Conservation (phyloP, 495 filamentous ascomycete species). For the Hypoxylon rickii region DNA sequence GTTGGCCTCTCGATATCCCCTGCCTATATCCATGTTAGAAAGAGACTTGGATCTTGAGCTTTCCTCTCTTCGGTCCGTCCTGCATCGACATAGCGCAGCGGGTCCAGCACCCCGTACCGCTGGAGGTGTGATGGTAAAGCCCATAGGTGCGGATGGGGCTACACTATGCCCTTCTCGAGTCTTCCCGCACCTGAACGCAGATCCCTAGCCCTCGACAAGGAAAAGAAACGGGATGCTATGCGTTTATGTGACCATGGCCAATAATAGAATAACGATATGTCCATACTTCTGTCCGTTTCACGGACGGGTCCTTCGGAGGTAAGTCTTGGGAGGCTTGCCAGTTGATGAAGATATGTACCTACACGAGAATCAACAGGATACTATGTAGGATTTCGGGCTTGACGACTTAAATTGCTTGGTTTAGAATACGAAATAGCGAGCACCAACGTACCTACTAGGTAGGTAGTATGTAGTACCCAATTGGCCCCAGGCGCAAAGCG, state of each 20-base stretch:
- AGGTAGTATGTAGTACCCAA: no score
- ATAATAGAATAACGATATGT: background rate
- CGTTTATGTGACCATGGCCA: background rate
- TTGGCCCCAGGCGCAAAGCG: background rate
- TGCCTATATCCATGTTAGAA: background rate
- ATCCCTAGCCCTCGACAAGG: conserved; percentile 9
- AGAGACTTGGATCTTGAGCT: conserved; percentile 1
- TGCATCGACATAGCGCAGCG: conserved; percentile 20
- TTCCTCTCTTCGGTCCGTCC: conserved; percentile 9
- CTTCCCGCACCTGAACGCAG: conserved; percentile 20
- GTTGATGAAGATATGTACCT: no score
- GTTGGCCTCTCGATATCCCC: background rate
- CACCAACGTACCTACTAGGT: no score
- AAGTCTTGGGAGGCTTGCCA: no score
- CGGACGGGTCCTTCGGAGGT: no score
- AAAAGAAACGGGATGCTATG: background rate
- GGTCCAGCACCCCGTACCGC: conserved; percentile 9
- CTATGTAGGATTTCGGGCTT: no score
- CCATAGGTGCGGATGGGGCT: conserved; percentile 14
- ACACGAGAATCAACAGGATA: no score
- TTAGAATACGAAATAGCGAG: no score
- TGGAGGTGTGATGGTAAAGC: conserved; percentile 7
- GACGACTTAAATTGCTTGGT: no score
- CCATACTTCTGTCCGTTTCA: no score
- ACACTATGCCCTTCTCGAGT: background rate